Conservation (phyloP, 805 yeast species). For the Ogataea parapolymorpha region DNA sequence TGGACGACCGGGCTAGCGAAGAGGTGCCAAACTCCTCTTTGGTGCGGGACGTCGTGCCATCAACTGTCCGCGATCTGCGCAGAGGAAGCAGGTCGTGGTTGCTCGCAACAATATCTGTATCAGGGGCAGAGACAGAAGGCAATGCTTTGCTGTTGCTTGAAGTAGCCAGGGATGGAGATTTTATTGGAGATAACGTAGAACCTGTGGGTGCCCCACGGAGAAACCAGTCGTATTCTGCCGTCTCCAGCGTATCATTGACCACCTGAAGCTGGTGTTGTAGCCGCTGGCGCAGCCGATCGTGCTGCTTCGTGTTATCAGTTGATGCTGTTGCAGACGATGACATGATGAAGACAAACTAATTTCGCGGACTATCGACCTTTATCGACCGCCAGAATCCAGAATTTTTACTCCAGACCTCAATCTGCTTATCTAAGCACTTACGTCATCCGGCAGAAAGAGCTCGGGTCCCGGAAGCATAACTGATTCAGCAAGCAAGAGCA, state of each 20-base stretch:
- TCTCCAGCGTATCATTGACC: constrained; percentile 19
- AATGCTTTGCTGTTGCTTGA: constrained; percentile 26
- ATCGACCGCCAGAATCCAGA: neutral
- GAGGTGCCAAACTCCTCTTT: constrained; percentile 8
- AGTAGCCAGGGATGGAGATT: constrained; percentile 26
- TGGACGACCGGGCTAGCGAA: constrained; percentile 27
- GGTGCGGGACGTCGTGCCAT: constrained; percentile 15
- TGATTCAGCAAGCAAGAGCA: no score
- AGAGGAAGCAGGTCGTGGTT: constrained; percentile 14
- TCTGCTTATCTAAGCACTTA: neutral
- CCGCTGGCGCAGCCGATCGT: constrained; percentile 28
- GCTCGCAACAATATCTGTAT: constrained; percentile 8
- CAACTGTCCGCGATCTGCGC: constrained; percentile 27
- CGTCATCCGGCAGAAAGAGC: neutral
- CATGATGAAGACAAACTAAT: constrained; percentile 1
- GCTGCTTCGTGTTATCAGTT: constrained; percentile 22
- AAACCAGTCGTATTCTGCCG: constrained; percentile 33
- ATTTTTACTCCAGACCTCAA: neutral
- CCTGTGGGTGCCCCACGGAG: constrained; percentile 18
- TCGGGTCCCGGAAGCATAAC: no score
- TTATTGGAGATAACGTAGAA: constrained; percentile 20
- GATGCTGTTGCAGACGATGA: constrained; percentile 12
- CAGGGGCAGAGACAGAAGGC: constrained; percentile 24
- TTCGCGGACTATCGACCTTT: constrained; percentile 4
- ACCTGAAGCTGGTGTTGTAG: constrained; percentile 28